Base-by-base conservation (phyloP, 306 rosid genomes). In the Clitoria ternatea region DNA sequence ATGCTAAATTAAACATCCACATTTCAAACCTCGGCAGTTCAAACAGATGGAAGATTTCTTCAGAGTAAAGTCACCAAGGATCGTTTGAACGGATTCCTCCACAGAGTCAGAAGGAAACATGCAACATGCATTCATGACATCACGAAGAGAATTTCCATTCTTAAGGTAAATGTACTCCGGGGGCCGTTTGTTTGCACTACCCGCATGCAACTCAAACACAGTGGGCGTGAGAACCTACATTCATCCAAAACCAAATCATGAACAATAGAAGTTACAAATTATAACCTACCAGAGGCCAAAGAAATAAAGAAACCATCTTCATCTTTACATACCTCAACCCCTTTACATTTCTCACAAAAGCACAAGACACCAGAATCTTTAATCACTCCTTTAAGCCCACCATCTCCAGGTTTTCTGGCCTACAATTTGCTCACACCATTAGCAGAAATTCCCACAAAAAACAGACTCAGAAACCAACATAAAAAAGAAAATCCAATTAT, bases 201-300 rank as follows among this genome's bases (percentile, higher is more conserved):
- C 85, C 19, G 99, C 99, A 77, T 95, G 99, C 70, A 87, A 73
- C 87, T 95, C 99, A 83, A 86, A 95, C 73, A 70, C 74, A 12
- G 88, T 54, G 40, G 99, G 99, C 3, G 92, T 48, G 65, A 89
- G 84, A 79, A 83, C 89, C 99, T 95, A 80, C 65, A 49, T 32
- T n/a, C 73, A 33, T 59, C 37, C 66, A 60, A 62, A 75, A 7
- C 45, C 61, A 69, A 52, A 61, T 3, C 43, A 36, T 1, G 9
- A 14, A 57, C 22, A 29, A 59, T 19, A 30, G 56, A 72, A 45
- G 47, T 62, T 66, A 66, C 64, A 76, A 44, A 61, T 40, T 2
- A 76, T 14, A 6, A 42, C 1, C 70, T 32, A 13, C 5, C 6
- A 55, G 22, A n/a, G 8, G 1, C 12, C 12, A 20, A 23, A 17